Conservation (phyloP, 2,329 filamentous ascomycete genomes). For the Pestalotiopsis sp. region DNA sequence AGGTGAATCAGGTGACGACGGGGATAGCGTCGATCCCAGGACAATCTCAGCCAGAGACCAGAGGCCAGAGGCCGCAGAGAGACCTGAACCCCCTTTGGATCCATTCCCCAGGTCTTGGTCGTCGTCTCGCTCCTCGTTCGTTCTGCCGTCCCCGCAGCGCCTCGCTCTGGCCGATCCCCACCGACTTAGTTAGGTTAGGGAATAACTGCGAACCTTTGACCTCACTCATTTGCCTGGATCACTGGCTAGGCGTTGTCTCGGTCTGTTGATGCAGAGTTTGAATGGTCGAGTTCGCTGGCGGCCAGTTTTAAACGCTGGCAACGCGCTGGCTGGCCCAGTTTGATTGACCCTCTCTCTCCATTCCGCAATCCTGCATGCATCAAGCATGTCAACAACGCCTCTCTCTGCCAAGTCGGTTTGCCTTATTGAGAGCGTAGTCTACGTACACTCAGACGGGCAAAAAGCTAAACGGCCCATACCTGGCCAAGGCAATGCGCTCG, state of each 20-base stretch:
- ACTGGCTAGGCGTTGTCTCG: conserved; percentile 14
- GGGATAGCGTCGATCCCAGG: not conserved
- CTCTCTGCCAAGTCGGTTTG: not conserved
- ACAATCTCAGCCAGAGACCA: not conserved
- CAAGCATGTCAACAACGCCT: not conserved
- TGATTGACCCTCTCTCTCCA: not conserved
- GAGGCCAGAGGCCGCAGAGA: not conserved
- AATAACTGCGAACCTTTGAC: not conserved
- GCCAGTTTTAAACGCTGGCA: not conserved
- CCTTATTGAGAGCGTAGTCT: not conserved
- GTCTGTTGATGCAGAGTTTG: conserved; percentile 3
- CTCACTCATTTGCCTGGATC: conserved; percentile 9
- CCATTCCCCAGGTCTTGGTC: conserved; percentile 12
- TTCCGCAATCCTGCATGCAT: conserved; percentile 4
- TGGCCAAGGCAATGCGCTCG: too few relatives aligned
- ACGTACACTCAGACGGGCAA: not conserved
- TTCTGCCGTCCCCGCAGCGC: conserved; percentile 5
- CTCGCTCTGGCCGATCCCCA: conserved; percentile 8
- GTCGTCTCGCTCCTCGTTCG: conserved; percentile 2
- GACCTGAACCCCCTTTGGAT: not conserved
- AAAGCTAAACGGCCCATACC: too few relatives aligned
- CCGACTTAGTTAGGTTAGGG: not conserved
- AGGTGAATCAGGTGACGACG: not conserved
- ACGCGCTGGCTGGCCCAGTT: not conserved
- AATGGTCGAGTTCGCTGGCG: conserved; percentile 4